A percentile compares a stretch with the other conserved stretches of the same genome.
phyloP scores from a whole-genome alignment of 306 rosid genomes.

The Acacia acuminata region DNA sequence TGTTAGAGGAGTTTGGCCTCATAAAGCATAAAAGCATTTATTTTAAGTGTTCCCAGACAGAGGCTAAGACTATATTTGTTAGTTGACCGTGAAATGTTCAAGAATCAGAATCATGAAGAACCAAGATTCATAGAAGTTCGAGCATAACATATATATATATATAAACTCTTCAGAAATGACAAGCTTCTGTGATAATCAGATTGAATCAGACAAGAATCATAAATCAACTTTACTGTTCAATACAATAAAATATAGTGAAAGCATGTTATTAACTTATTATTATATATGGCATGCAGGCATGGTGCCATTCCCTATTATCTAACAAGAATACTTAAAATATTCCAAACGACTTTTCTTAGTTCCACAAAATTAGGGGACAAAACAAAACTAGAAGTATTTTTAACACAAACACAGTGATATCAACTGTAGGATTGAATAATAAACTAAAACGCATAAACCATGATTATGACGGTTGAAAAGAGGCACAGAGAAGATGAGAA shows the following conservation, averaged over 20 bases:
- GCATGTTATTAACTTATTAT: background rate
- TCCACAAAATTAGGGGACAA: conserved; percentile 25
- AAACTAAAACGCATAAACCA: conserved; percentile 20
- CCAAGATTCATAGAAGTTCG: background rate
- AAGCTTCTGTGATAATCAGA: background rate
- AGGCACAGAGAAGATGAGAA: conserved; percentile 5
- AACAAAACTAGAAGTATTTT: background rate
- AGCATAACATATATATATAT: background rate
- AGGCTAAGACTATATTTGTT: background rate
- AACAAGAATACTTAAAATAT: background rate
- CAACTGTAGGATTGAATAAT: background rate
- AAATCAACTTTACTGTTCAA: conserved; percentile 23
- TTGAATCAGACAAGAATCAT: conserved; percentile 22
- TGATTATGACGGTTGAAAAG: conserved; percentile 5
- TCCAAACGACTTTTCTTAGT: conserved; percentile 17
- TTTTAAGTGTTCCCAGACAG: too few relatives aligned
- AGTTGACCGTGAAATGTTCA: conserved; percentile 1
- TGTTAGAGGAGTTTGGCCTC: too few relatives aligned
- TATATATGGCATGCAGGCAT: background rate
- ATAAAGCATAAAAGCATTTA: too few relatives aligned
- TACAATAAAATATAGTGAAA: conserved; percentile 15
- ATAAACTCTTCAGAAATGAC: conserved; percentile 1
- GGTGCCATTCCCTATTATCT: conserved; percentile 1
- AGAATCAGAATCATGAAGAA: conserved; percentile 5
- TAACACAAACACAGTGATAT: background rate